Base-by-base conservation (phyloP, 208 protist species). In the Wallacemonas sp. region DNA sequence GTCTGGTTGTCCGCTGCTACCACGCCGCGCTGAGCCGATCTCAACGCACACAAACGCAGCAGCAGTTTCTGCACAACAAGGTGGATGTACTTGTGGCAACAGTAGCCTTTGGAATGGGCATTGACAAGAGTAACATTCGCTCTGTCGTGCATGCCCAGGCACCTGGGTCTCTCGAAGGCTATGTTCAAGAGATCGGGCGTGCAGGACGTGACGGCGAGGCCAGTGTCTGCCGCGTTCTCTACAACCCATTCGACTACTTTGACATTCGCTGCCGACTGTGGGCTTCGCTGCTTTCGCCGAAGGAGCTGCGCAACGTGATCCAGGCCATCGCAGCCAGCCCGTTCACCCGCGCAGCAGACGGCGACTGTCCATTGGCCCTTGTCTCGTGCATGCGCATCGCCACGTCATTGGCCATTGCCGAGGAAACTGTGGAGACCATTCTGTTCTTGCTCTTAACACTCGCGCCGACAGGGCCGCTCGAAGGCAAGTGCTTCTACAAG, bases 61-160 rank as follows among this genome's bases (percentile, higher is more conserved):
- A 81, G 39, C 67, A 86, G 64, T 99, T 98, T 88, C 80, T 86
- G 38, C 64, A 70, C 0, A 92, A 84, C 41, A 66, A 80, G 22
- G 76, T 98, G 17, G 80, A 96, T 34, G 86, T 99, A 17, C 79
- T 99, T 4, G 87, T 95, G 14, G 97, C 98, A 8, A 99, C 98
- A 5, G 92, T 99, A 2, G 98, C 98, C 17, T 99, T 99, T 77
- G 98, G 97, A 22, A 99, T 99, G 96, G 98, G 96, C n/a, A 98
- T 99, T 51, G 96, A 99, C 73, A 99, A 99, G 74, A 67, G 83
- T 0, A 88, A 99, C 65, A 97, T 99, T 34, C 91, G 98, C 36
- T 97, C 86, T 70, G 96, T 99, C 2, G 77, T 99, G 39, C 98
- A 99, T 83, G 87, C 96, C 21, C 80, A 84, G 0, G 79, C 98